Evolutionary conservation across 2,329 filamentous ascomycete species (phyloP).

Genomic region (Arachnopeziza araneosa): DNA sequence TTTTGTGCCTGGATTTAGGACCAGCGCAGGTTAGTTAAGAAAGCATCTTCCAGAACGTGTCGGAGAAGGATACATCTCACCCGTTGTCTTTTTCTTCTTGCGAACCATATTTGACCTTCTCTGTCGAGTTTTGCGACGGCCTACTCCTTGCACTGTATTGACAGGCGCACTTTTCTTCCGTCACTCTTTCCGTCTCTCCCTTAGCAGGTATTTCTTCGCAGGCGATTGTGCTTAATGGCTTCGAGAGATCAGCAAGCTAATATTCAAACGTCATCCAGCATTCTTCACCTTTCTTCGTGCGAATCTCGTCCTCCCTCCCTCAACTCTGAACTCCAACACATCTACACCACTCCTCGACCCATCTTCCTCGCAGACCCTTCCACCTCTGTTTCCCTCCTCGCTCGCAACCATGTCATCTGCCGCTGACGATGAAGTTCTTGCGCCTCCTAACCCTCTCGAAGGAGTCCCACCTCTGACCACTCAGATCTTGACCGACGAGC

Average conservation of each 20-base stretch:
- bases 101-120: conserved; percentile 8
- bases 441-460: conserved; percentile 33
- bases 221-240: background rate
- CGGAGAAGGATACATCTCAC: conserved; percentile 6
- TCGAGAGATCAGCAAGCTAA: conserved; percentile 4
- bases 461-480: conserved; percentile 60
- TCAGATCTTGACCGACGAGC: conserved; percentile 45
- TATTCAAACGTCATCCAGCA: conserved; percentile 44
- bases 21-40: conserved; percentile 50
- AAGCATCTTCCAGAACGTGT: conserved; percentile 13
- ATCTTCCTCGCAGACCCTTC: conserved; percentile 37
- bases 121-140: background rate
- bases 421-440: conserved; percentile 27
- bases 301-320: conserved; percentile 64
- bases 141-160: background rate
- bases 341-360: conserved; percentile 61
- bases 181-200: background rate
- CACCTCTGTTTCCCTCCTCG: conserved; percentile 33
- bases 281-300: conserved; percentile 79
- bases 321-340: conserved; percentile 45
- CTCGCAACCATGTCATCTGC: conserved; percentile 33
- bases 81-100: conserved; percentile 16
- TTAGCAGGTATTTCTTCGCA: background rate
- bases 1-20: conserved; percentile 51
- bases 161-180: background rate